Evolutionary conservation across 2,329 filamentous ascomycete genomes (phyloP).

Genomic region (Didymella exigua): DNA sequence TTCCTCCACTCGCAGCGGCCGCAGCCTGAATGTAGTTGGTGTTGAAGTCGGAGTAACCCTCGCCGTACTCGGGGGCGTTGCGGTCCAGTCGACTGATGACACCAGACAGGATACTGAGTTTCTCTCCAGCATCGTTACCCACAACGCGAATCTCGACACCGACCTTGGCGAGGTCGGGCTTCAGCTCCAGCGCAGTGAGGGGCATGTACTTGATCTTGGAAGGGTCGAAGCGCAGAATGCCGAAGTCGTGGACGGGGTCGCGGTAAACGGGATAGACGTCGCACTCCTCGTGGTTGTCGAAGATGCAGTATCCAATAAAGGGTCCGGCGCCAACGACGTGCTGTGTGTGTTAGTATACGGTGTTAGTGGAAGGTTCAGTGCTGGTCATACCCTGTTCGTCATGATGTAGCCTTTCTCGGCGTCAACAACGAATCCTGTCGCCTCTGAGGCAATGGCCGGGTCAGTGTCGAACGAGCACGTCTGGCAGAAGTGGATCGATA

Average conservation of each 20-base stretch:
- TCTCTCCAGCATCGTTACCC: slow-evolving; percentile 97
- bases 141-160: slow-evolving; percentile 96
- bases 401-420: slow-evolving; percentile 78
- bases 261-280: slow-evolving; percentile 97
- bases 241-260: slow-evolving; percentile 98
- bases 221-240: slow-evolving; percentile 94
- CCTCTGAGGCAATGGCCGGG: slow-evolving; percentile 88
- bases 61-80: slow-evolving; percentile 93
- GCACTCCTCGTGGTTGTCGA: slow-evolving; percentile 97
- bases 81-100: slow-evolving; percentile 95
- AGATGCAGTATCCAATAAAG: slow-evolving; percentile 98
- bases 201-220: slow-evolving; percentile 98
- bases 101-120: slow-evolving; percentile 95
- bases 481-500: slow-evolving; percentile 99
- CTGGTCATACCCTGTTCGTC: slow-evolving; percentile 52
- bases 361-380: background rate
- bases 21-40: slow-evolving; percentile 97
- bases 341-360: slow-evolving; percentile 46
- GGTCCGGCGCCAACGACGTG: slow-evolving; percentile 95
- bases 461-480: slow-evolving; percentile 99
- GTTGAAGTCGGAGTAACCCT: slow-evolving; percentile 98
- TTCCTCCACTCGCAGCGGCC: slow-evolving; percentile 93
- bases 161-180: slow-evolving; percentile 85
- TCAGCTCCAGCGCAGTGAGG: slow-evolving; percentile 76
- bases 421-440: slow-evolving; percentile 97